Evolutionary conservation across 2,329 filamentous ascomycete genomes (phyloP), one percentile per base, ranked within the genome.

Genomic region (Fusarium lyarnte): DNA sequence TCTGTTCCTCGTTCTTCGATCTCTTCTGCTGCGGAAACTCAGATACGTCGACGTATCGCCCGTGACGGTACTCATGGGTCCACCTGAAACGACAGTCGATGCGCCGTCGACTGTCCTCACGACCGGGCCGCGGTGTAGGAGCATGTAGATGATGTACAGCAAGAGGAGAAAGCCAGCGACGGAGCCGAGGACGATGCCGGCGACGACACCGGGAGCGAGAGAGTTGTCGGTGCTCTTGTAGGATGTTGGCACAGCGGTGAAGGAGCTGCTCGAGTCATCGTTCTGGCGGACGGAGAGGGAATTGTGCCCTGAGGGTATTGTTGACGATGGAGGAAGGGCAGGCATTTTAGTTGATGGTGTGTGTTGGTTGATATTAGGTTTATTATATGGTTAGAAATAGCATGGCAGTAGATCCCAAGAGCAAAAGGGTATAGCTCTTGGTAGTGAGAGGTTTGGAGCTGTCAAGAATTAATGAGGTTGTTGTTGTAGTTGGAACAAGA

Each of bases 121-220:
- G 41, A 80, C 75, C 4, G 82, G 84, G 3, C 82, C 82, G 35
- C 84, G 81, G 66, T 85, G 84, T 35, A 88, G 79, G n/a, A 82
- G 82, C 5, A 84, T 82, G 77, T 87, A 88, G 63, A 89, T 71
- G 17, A 89, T 75, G 78, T 86, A 85, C 35, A 89, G 79, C 17
- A 89, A 69, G 38, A 90, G 80, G 36, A 89, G 77, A 77, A 90
- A 87, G 58, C 84, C 88, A 33, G 80, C 83, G 52, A 86, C 81
- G 45, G 83, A 81, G 70, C 84, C 85, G 55, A 86, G 79, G 8
- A 85, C 83, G 64, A 86, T 84, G 72, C 80, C 85, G 14, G 79
- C 84, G 19, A 86, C 78, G 54, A 81, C 79, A 65, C 82, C 84
- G 0, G 85, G 87, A 23, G 75, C 77, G 75, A 79, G 85, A 72